phyloP scores from a whole-genome alignment of 2,329 filamentous ascomycete genomes.

The Helotiales sp. region DNA sequence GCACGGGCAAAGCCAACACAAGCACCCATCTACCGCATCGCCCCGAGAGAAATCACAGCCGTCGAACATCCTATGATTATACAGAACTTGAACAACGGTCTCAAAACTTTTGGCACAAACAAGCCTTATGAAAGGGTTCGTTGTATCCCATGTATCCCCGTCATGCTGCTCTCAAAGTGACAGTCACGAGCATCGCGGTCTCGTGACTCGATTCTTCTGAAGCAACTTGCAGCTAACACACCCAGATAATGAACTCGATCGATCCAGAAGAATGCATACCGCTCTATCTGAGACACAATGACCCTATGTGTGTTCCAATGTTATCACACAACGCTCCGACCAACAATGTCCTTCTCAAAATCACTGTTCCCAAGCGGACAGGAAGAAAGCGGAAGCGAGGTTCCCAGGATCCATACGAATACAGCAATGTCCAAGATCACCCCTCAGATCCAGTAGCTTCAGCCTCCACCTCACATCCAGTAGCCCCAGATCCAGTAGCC shows the following conservation, averaged over 20 bases:
- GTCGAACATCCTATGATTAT: constrained; percentile 72
- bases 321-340: constrained; percentile 76
- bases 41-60: constrained; percentile 57
- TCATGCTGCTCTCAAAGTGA: not conserved
- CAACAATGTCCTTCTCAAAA: constrained; percentile 83
- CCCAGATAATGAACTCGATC: constrained; percentile 52
- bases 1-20: constrained; percentile 7
- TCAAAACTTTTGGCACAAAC: constrained; percentile 60
- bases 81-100: constrained; percentile 65
- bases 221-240: not conserved
- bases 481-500: not conserved
- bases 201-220: constrained; percentile 21
- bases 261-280: constrained; percentile 59
- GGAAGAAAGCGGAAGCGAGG: constrained; percentile 85
- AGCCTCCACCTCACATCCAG: too few relatives aligned
- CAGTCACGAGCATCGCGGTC: constrained; percentile 20
- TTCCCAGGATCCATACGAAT: constrained; percentile 59
- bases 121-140: constrained; percentile 40
- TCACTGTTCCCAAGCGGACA: constrained; percentile 85
- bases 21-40: constrained; percentile 55
- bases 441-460: not conserved
- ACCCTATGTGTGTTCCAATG: constrained; percentile 78
- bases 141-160: constrained; percentile 5
- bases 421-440: not conserved
- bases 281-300: constrained; percentile 79